phyloP scores from a whole-genome alignment of 2,329 filamentous ascomycete genomes.

The Lachnellula subtilissima region DNA sequence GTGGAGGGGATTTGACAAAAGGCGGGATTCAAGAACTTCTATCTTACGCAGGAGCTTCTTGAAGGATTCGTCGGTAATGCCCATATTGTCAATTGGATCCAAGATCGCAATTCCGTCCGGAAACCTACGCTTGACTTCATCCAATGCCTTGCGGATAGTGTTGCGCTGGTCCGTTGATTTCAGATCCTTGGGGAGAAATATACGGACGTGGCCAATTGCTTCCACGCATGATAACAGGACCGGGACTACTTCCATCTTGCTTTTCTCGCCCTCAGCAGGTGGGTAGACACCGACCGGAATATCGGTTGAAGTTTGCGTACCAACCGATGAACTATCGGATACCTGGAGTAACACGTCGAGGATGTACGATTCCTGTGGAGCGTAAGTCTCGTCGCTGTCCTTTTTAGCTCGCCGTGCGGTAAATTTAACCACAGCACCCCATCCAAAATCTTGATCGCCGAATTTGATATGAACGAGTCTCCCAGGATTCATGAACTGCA shows the following conservation, averaged over 20 bases:
- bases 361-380: slow-evolving; percentile 72
- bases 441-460: slow-evolving; percentile 78
- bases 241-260: slow-evolving; percentile 76
- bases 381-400: slow-evolving; percentile 48
- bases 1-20: slow-evolving; percentile 86
- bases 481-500: slow-evolving; percentile 82
- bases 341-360: slow-evolving; percentile 74
- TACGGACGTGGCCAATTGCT: slow-evolving; percentile 74
- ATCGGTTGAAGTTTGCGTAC: slow-evolving; percentile 57
- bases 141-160: slow-evolving; percentile 60
- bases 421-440: slow-evolving; percentile 83
- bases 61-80: slow-evolving; percentile 86
- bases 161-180: slow-evolving; percentile 64
- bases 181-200: slow-evolving; percentile 78
- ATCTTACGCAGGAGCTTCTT: slow-evolving; percentile 94
- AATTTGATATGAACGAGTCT: slow-evolving; percentile 83
- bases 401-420: slow-evolving; percentile 61
- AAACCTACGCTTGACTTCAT: slow-evolving; percentile 81
- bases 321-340: slow-evolving; percentile 47
- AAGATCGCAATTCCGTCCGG: slow-evolving; percentile 85
- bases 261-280: slow-evolving; percentile 56
- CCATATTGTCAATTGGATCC: slow-evolving; percentile 95
- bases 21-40: slow-evolving; percentile 86
- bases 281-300: slow-evolving; percentile 59
- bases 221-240: slow-evolving; percentile 83